Percentiles rank a stretch among this genome's conserved stretches.
Evolutionary conservation across 208 protist species (phyloP).

Genomic region (Crithidia fasciculata): DNA sequence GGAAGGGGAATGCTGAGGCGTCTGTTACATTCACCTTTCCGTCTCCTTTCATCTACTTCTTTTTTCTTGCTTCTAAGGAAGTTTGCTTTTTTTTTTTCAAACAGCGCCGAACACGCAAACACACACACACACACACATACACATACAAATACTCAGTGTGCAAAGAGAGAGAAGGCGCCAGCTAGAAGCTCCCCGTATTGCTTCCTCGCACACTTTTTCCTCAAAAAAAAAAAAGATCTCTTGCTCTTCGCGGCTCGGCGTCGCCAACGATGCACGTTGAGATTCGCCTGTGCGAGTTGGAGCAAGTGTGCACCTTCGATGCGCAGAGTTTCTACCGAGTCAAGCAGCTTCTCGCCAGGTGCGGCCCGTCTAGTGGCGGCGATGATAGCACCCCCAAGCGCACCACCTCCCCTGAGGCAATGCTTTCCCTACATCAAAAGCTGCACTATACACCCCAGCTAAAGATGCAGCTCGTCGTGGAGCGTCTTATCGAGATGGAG

Average conservation of each 20-base stretch:
- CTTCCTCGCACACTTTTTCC: no score
- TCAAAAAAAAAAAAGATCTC: background rate
- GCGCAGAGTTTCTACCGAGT: conserved; percentile 81
- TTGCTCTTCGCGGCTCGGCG: background rate
- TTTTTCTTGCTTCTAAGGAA: no score
- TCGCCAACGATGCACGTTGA: conserved; percentile 76
- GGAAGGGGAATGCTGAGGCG: no score
- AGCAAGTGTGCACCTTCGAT: conserved; percentile 64
- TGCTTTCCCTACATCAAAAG: conserved; percentile 17
- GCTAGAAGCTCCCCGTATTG: no score
- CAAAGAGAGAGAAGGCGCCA: no score
- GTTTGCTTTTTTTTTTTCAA: no score
- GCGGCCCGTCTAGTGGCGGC: background rate
- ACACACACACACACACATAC: no score
- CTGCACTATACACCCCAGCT: conserved; percentile 39
- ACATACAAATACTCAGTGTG: no score
- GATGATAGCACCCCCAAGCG: conserved; percentile 8
- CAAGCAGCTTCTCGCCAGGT: conserved; percentile 57
- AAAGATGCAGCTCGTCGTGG: conserved; percentile 76
- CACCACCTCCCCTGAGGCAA: conserved; percentile 10
- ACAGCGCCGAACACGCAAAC: no score
- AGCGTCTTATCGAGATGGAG: conserved; percentile 73
- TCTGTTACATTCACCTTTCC: no score
- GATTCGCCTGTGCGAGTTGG: conserved; percentile 64
- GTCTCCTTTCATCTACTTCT: no score